Conservation (phyloP, 2,329 filamentous ascomycete species). For the Leptosphaerulina australis region DNA sequence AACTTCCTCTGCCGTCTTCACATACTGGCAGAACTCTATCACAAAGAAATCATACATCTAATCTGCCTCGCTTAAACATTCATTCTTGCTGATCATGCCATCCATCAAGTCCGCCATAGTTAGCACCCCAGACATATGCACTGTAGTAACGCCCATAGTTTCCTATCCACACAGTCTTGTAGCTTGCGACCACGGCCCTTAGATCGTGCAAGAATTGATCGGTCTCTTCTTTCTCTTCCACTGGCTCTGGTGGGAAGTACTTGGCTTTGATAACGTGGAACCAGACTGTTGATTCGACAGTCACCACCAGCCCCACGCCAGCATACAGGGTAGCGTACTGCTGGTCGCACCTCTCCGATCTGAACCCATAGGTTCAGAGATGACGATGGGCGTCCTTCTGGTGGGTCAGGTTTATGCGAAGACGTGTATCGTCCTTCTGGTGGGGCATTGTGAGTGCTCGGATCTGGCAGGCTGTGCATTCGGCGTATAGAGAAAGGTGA, state of each 20-base stretch:
- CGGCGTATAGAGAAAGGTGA: conserved; percentile 9
- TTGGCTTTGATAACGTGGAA: conserved; percentile 33
- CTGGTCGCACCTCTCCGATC: conserved; percentile 19
- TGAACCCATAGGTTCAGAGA: conserved; percentile 27
- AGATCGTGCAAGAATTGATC: conserved; percentile 23
- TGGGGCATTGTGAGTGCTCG: not conserved
- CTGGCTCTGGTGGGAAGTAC: conserved; percentile 29
- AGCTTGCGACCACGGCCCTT: conserved; percentile 14
- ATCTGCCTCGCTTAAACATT: too few species aligned
- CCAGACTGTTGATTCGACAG: conserved; percentile 40
- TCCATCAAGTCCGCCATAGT: conserved; percentile 22
- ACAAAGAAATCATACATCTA: too few species aligned
- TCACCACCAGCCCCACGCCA: conserved; percentile 29
- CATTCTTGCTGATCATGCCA: too few species aligned
- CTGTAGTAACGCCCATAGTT: conserved; percentile 31
- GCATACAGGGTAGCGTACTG: conserved; percentile 34
- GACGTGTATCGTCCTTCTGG: not conserved
- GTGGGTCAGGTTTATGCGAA: not conserved
- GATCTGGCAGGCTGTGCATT: conserved; percentile 10
- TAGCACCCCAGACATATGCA: conserved; percentile 29
- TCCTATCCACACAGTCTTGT: conserved; percentile 23
- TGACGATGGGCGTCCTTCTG: not conserved
- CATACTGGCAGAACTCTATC: too few species aligned
- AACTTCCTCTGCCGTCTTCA: too few species aligned
- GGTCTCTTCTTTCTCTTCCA: conserved; percentile 22